Conservation (phyloP, 768 basidiomycete genomes). For the Podaxis pistillaris region DNA sequence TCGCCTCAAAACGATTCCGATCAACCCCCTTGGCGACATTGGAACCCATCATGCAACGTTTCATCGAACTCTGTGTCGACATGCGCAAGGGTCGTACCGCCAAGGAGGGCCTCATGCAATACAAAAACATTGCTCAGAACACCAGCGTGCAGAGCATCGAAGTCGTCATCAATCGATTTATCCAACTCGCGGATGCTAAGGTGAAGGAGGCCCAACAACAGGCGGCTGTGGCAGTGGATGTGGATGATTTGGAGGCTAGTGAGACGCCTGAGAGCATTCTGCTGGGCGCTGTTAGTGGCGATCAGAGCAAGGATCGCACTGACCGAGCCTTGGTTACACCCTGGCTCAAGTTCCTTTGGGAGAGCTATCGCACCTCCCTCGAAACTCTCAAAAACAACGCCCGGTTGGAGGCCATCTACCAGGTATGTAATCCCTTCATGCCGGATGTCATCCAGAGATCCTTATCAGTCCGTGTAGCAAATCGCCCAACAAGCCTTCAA, state of each 20-base stretch:
- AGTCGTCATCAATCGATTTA: conserved; percentile 82
- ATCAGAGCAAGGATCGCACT: conserved; percentile 90
- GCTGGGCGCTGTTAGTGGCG: conserved; percentile 85
- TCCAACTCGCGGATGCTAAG: conserved; percentile 77
- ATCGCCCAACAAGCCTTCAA: conserved; percentile 97
- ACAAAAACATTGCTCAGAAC: conserved; percentile 97
- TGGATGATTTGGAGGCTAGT: conserved; percentile 94
- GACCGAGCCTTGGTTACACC: conserved; percentile 95
- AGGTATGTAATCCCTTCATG: conserved; percentile 48
- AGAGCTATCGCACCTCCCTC: conserved; percentile 92
- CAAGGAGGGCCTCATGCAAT: conserved; percentile 94
- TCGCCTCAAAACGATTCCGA: conserved; percentile 90
- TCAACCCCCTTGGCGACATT: conserved; percentile 84
- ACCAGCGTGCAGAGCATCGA: conserved; percentile 90
- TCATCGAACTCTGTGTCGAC: conserved; percentile 94
- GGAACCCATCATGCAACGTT: conserved; percentile 94
- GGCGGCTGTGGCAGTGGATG: conserved; percentile 79
- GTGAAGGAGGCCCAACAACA: conserved; percentile 86
- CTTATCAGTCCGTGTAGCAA: conserved; percentile 47
- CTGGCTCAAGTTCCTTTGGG: conserved; percentile 99
- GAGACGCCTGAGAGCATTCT: conserved; percentile 93
- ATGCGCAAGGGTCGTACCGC: conserved; percentile 92
- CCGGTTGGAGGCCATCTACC: conserved; percentile 89
- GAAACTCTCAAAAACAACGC: conserved; percentile 97
- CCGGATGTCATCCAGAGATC: conserved; percentile 1